Evolutionary conservation across 1,284 basidiomycete genomes (phyloP).

Genomic region (Trichosporon asahii): DNA sequence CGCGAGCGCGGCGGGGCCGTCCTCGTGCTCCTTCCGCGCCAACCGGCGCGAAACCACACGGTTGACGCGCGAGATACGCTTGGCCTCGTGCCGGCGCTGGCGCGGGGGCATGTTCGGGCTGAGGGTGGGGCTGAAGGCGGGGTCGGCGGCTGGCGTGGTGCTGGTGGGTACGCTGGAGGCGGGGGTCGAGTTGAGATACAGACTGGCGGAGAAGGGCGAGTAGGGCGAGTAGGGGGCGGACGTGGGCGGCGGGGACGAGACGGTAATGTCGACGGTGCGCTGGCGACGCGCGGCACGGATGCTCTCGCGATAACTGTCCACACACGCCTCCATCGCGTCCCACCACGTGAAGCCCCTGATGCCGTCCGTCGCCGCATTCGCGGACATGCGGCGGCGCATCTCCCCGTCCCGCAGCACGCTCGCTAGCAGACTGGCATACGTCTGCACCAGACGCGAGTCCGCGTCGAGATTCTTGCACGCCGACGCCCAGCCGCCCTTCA

Average conservation of each 20-base stretch:
- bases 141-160: background rate
- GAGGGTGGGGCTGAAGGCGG: background rate
- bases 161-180: background rate
- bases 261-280: conserved; percentile 3
- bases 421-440: conserved; percentile 55
- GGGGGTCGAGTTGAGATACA: background rate
- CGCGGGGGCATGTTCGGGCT: background rate
- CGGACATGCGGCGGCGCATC: conserved; percentile 52
- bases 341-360: conserved; percentile 55
- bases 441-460: conserved; percentile 39
- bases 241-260: background rate
- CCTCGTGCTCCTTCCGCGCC: conserved; percentile 20
- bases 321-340: conserved; percentile 58
- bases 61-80: conserved; percentile 29
- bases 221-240: background rate
- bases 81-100: background rate
- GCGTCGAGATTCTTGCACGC: conserved; percentile 34
- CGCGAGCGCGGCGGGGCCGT: background rate
- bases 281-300: conserved; percentile 31
- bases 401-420: conserved; percentile 45
- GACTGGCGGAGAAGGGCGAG: background rate
- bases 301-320: conserved; percentile 56
- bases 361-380: conserved; percentile 50
- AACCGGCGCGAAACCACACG: conserved; percentile 26
- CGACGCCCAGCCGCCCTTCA: conserved; percentile 13